phyloP scores from a whole-genome alignment of 2,329 filamentous ascomycete genomes.

The Trichothecium sympodiale region DNA sequence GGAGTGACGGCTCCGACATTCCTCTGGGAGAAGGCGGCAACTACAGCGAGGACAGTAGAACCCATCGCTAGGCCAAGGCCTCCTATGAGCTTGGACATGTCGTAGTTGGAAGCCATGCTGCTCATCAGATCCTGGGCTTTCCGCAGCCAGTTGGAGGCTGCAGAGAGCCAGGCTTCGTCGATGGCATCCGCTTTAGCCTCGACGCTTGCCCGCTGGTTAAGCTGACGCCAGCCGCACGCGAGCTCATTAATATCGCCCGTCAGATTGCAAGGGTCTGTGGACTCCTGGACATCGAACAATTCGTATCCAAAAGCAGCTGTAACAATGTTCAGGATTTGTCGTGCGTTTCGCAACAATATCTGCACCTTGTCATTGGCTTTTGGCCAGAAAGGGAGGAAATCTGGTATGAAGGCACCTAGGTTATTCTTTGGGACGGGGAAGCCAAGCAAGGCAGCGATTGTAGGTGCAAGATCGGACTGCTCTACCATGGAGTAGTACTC shows the following conservation, averaged over 20 bases:
- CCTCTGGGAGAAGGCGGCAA: conserved; percentile 6
- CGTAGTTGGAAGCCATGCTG: conserved; percentile 85
- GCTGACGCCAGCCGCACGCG: conserved; percentile 55
- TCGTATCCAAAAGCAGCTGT: conserved; percentile 55
- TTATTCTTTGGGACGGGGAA: conserved; percentile 87
- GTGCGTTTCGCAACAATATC: conserved; percentile 66
- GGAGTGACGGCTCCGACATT: too few relatives aligned
- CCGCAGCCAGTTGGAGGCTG: conserved; percentile 51
- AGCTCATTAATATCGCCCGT: conserved; percentile 40
- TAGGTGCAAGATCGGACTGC: conserved; percentile 89
- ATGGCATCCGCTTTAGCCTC: conserved; percentile 14
- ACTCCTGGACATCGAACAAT: conserved; percentile 24
- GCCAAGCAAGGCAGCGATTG: conserved; percentile 73
- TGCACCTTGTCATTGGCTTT: conserved; percentile 43
- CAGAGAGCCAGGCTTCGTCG: conserved; percentile 27
- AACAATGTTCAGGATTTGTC: conserved; percentile 69
- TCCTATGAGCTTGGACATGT: conserved; percentile 50
- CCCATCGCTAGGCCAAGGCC: conserved; percentile 28
- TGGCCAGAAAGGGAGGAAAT: conserved; percentile 68
- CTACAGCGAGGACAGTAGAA: conserved; percentile 29
- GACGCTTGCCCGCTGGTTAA: conserved; percentile 14
- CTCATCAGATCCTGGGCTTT: conserved; percentile 72
- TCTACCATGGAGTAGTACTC: conserved; percentile 78
- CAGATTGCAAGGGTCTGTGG: conserved; percentile 24
- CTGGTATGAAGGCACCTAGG: conserved; percentile 71